Percentiles rank a stretch among this genome's conserved stretches.
phyloP scores from a whole-genome alignment of 495 filamentous ascomycete species.

The Annulohypoxylon stygium region DNA sequence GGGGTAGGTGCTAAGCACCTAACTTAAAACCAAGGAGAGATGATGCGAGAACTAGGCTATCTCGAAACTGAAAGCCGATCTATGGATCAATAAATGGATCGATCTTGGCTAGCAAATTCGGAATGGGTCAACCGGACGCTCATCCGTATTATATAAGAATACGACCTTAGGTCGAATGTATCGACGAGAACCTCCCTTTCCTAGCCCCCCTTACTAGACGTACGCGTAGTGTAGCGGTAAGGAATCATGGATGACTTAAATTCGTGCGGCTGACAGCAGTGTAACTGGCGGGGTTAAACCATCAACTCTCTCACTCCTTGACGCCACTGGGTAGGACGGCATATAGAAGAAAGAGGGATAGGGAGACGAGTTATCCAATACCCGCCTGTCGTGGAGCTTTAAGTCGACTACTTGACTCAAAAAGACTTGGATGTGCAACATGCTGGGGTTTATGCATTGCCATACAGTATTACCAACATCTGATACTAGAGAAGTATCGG shows the following conservation, averaged over 20 bases:
- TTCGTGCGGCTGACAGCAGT: slow-evolving; percentile 24
- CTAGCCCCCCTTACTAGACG: slow-evolving; percentile 7
- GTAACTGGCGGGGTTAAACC: slow-evolving; percentile 31
- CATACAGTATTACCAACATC: slow-evolving; percentile 5
- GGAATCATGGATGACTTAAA: neutral
- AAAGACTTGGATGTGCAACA: slow-evolving; percentile 31
- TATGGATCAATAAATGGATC: slow-evolving; percentile 35
- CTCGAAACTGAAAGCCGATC: slow-evolving; percentile 21
- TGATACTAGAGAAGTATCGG: slow-evolving; percentile 10
- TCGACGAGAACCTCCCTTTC: slow-evolving; percentile 10
- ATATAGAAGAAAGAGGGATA: slow-evolving; percentile 3
- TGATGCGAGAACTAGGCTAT: slow-evolving; percentile 11
- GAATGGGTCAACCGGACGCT: slow-evolving; percentile 19
- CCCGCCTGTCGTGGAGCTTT: slow-evolving; percentile 40
- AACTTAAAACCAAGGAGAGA: slow-evolving; percentile 37
- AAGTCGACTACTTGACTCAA: slow-evolving; percentile 22
- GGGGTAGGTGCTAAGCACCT: slow-evolving; percentile 15
- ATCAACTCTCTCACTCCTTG: slow-evolving; percentile 3
- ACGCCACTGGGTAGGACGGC: slow-evolving; percentile 29
- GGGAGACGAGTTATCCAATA: slow-evolving; percentile 6
- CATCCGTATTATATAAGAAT: slow-evolving; percentile 41
- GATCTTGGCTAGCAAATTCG: slow-evolving; percentile 34
- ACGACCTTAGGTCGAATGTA: neutral
- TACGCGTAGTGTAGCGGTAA: slow-evolving; percentile 25
- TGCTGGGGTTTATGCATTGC: slow-evolving; percentile 23